A percentile compares a stretch with the other conserved stretches of the same genome.
These are phyloP conservation scores for Silene noctiflora DNA, from an alignment of 179 eudicot genomes.

Conservation along the genomic window DNA sequence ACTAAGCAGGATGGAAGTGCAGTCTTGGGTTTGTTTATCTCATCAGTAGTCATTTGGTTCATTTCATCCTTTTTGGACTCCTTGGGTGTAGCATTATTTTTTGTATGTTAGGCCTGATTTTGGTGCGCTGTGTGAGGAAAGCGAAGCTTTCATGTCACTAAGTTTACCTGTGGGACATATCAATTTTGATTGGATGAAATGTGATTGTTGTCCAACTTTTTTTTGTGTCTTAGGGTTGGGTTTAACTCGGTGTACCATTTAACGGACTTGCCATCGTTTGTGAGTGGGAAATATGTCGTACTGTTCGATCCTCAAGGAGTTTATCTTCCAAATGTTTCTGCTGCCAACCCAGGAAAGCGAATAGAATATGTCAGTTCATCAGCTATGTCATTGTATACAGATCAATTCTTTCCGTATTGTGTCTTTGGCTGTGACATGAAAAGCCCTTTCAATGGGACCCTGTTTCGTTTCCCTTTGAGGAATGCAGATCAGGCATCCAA, in stretches of 20 bases:
- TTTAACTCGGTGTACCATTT: constrained; percentile 98
- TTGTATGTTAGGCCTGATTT: neutral
- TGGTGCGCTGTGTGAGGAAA: neutral
- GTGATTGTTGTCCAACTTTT: constrained; percentile 18
- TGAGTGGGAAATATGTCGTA: constrained; percentile 89
- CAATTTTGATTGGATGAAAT: neutral
- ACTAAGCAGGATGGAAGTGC: no score
- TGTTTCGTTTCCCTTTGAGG: constrained; percentile 98
- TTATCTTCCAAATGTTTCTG: constrained; percentile 90
- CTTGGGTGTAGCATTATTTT: neutral
- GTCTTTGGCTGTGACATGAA: constrained; percentile 98
- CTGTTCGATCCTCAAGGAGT: constrained; percentile 95
- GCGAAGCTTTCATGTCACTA: constrained; percentile 8
- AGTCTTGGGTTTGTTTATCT: neutral
- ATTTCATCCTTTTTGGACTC: neutral
- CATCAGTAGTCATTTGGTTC: neutral
- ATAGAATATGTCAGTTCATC: constrained; percentile 87
- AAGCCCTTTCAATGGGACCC: constrained; percentile 73
- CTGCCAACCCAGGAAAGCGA: constrained; percentile 96
- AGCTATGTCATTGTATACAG: constrained; percentile 72
- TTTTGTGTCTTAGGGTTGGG: constrained; percentile 67
- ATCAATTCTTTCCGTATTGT: constrained; percentile 91
- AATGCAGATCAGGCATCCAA: constrained; percentile 79
- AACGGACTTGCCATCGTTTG: constrained; percentile 97
- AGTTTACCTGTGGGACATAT: neutral